Conservation (phyloP, 768 basidiomycete genomes). For the Lactifluus piperatus region DNA sequence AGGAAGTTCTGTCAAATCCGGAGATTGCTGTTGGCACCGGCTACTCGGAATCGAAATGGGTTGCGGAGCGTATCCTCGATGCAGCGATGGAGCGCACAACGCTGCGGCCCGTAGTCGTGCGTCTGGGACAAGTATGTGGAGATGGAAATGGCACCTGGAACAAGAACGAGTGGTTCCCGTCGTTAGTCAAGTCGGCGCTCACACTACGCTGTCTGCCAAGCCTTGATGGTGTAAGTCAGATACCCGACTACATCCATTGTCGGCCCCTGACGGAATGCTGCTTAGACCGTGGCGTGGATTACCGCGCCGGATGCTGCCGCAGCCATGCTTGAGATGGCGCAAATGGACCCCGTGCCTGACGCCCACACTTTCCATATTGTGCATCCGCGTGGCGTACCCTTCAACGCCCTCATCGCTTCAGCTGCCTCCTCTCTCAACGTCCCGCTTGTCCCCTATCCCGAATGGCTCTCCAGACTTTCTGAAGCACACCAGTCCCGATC, state of each 20-base stretch:
- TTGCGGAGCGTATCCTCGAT: conserved; percentile 21
- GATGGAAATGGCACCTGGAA: conserved; percentile 25
- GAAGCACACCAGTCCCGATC: conserved; percentile 2
- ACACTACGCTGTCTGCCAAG: conserved; percentile 20
- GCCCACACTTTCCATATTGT: conserved; percentile 19
- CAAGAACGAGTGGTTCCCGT: conserved; percentile 24
- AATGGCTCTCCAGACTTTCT: conserved; percentile 23
- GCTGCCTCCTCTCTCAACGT: conserved; percentile 19
- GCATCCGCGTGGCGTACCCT: conserved; percentile 22
- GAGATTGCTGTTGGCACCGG: conserved; percentile 18
- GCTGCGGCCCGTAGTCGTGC: conserved; percentile 18
- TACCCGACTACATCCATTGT: neutral
- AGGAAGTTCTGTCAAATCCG: conserved; percentile 15
- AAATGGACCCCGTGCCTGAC: conserved; percentile 10
- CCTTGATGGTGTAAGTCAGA: conserved; percentile 17
- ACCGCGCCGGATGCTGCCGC: conserved; percentile 22
- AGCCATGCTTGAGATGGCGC: conserved; percentile 23
- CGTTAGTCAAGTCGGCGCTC: conserved; percentile 20
- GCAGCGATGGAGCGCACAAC: conserved; percentile 18
- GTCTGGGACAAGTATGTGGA: conserved; percentile 26
- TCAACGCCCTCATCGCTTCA: conserved; percentile 18
- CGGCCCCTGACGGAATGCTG: neutral
- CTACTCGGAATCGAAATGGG: conserved; percentile 24
- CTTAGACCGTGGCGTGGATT: conserved; percentile 23
- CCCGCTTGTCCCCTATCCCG: conserved; percentile 21